These are phyloP conservation scores for Cylindrotheca closterium DNA, from an alignment of 108 stramenopile genomes.

Conservation along the genomic window DNA sequence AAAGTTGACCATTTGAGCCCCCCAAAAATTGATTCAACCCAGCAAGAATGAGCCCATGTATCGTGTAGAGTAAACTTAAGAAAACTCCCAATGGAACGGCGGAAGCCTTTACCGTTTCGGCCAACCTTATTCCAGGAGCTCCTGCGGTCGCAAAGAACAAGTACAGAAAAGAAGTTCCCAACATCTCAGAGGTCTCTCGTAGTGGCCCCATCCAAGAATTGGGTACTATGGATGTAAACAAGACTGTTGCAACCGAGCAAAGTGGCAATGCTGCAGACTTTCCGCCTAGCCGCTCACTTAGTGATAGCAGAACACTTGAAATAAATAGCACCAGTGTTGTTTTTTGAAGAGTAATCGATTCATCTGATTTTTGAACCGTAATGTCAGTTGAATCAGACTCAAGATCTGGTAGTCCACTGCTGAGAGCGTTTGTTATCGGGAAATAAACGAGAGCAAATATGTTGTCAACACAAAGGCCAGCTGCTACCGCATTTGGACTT, in stretches of 20 bases:
- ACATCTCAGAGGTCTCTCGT: constrained; percentile 43
- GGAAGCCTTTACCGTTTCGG: constrained; percentile 61
- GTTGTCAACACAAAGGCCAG: constrained; percentile 67
- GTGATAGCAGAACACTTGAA: constrained; percentile 48
- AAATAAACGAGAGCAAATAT: constrained; percentile 80
- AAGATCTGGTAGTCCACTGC: constrained; percentile 52
- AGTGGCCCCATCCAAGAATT: constrained; percentile 13
- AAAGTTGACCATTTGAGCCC: constrained; percentile 11
- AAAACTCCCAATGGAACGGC: constrained; percentile 60
- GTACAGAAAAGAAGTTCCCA: constrained; percentile 68
- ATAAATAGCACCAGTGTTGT: constrained; percentile 47
- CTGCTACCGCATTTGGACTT: constrained; percentile 66
- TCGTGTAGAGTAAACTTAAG: constrained; percentile 53
- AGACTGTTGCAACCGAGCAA: constrained; percentile 60
- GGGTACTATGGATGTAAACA: constrained; percentile 53
- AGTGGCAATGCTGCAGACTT: constrained; percentile 48
- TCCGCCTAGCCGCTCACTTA: constrained; percentile 38
- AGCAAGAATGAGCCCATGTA: constrained; percentile 60
- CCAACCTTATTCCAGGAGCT: constrained; percentile 68
- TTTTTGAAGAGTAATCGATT: neutral
- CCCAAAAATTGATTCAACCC: constrained; percentile 25
- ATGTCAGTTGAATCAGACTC: constrained; percentile 5
- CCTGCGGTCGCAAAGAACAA: constrained; percentile 86
- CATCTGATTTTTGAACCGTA: neutral
- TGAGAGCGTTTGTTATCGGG: constrained; percentile 61